Evolutionary conservation across 306 rosid species (phyloP), one percentile per base, ranked within the genome.

Genomic region (Quercus dentata): DNA sequence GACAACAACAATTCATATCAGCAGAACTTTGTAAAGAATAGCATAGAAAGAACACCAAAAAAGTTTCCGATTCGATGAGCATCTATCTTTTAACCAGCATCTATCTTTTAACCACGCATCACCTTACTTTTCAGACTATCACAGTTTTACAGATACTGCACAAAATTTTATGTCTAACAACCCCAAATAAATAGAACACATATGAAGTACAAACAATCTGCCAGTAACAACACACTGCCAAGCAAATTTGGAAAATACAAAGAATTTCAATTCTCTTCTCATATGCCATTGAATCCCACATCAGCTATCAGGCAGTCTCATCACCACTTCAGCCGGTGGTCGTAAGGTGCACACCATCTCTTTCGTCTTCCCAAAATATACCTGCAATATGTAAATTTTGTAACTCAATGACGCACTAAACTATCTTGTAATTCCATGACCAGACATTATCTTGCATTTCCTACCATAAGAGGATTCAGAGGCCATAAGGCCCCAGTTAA

Each of bases 341-440:
- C 99, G 89, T 81, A 95, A 82, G 41, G 98, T 95, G 90, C 98
- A 95, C 54, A 95, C 97, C 99, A 95, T 92, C 90, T 95, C 99
- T 90, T 94, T 95, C 5, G 98, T 95, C 87, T 95, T 95, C 62
- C 99, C 98, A 78, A 95, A 92, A 78, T 95, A 95, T 68, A 95
- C 99, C 97, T 95, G 85, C 46, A 81, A 54, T 57, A 76, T 41
- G 81, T 73, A 61, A 27, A 78, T 21, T 38, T 46, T 51, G 56
- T 17, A 70, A n/a, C 57, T 76, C 18, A 75, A 33, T 30, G n/a
- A 56, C 35, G 19, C 74, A 6, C 67, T 38, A 9, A 56, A 74
- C 54, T 55, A 33, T 61, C 51, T 58, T 49, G 15, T 49, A 64
- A 25, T 57, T 76, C 18, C 73, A 33, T 30, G 23, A 62, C 68